Conservation (phyloP, 768 basidiomycete genomes). For the Cystoderma amianthinum region DNA sequence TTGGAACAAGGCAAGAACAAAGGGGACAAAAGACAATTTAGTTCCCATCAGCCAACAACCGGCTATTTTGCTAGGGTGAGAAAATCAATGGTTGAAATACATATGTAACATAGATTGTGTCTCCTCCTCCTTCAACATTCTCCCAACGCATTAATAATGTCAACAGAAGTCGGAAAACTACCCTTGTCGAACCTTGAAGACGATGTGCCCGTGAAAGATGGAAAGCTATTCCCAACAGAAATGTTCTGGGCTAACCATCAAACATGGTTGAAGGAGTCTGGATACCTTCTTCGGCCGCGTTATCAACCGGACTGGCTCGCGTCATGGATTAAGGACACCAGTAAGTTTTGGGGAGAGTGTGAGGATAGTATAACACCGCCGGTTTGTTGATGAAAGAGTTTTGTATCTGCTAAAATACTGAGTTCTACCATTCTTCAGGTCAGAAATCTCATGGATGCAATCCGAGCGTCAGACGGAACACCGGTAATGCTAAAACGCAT, state of each 20-base stretch:
- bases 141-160: background rate
- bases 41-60: background rate
- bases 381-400: no score
- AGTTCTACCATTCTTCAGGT: background rate
- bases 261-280: slow-evolving; percentile 4
- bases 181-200: background rate
- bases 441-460: background rate
- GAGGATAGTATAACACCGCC: background rate
- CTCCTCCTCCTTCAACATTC: background rate
- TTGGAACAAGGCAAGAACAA: background rate
- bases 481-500: background rate
- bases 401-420: no score
- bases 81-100: no score
- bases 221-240: background rate
- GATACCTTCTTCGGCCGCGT: slow-evolving; percentile 4
- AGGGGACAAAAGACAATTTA: background rate
- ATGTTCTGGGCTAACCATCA: slow-evolving; percentile 5
- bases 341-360: background rate
- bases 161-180: background rate
- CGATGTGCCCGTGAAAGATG: background rate
- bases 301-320: slow-evolving; percentile 6
- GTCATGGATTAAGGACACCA: slow-evolving; percentile 5
- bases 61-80: background rate
- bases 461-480: no score
- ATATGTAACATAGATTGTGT: background rate